These are phyloP conservation scores for Allium cepa DNA, from an alignment of 106 monocot species.

Conservation along the genomic window DNA sequence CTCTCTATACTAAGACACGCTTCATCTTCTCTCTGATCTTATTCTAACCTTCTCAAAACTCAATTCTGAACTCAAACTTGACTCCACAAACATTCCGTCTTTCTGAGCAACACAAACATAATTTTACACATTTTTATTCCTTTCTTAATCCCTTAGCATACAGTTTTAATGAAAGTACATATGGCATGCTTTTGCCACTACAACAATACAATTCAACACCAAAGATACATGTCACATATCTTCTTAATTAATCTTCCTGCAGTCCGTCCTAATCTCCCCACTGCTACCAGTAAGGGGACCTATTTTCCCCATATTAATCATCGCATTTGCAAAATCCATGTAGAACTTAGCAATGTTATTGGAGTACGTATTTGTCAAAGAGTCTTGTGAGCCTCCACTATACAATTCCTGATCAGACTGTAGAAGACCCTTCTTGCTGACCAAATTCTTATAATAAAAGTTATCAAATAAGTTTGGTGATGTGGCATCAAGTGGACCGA, in stretches of 20 bases:
- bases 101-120: too few species aligned
- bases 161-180: too few species aligned
- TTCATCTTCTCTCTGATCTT: too few species aligned
- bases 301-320: conserved; percentile 58
- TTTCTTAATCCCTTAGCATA: too few species aligned
- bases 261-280: conserved; percentile 63
- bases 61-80: too few species aligned
- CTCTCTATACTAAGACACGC: too few species aligned
- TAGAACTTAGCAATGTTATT: conserved; percentile 25
- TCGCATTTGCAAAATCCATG: conserved; percentile 40
- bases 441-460: conserved; percentile 36
- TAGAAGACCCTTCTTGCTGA: conserved; percentile 39
- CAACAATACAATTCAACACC: too few species aligned
- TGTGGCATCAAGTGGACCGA: conserved; percentile 30
- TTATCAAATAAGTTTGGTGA: conserved; percentile 28
- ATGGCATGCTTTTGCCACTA: too few species aligned
- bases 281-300: conserved; percentile 44
- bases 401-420: conserved; percentile 62
- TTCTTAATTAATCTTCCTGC: conserved; percentile 46
- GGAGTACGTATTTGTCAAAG: conserved; percentile 28
- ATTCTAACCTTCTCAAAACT: too few species aligned
- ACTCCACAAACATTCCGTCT: too few species aligned
- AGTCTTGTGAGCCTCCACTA: conserved; percentile 41
- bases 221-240: neutral
- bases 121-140: too few species aligned